phyloP scores from a whole-genome alignment of 352 stramenopile genomes.

The Sclerospora graminicola region DNA sequence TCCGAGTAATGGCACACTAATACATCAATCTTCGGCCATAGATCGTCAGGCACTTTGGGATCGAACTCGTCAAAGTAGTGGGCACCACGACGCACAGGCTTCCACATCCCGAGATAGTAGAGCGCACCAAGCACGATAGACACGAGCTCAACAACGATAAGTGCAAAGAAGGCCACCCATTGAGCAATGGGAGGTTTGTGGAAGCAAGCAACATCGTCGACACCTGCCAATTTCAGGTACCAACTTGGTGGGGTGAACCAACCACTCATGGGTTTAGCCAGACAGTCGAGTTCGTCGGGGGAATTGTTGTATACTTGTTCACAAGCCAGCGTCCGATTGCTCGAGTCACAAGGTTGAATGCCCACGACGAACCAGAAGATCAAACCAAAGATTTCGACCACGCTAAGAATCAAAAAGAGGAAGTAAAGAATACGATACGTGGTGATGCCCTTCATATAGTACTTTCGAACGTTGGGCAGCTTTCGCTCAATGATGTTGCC shows the following conservation, averaged over 20 bases:
- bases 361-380: slow-evolving; percentile 79
- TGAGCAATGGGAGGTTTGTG: slow-evolving; percentile 60
- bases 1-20: slow-evolving; percentile 78
- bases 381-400: slow-evolving; percentile 61
- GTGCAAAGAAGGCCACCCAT: slow-evolving; percentile 74
- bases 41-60: slow-evolving; percentile 63
- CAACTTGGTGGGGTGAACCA: slow-evolving; percentile 57
- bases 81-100: slow-evolving; percentile 71
- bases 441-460: slow-evolving; percentile 81
- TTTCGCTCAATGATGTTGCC: slow-evolving; percentile 83
- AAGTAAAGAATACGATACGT: slow-evolving; percentile 75
- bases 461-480: slow-evolving; percentile 82
- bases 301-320: slow-evolving; percentile 50
- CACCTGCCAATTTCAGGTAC: slow-evolving; percentile 63
- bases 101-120: slow-evolving; percentile 88
- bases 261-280: slow-evolving; percentile 43
- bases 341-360: slow-evolving; percentile 58
- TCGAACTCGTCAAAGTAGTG: slow-evolving; percentile 87
- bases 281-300: slow-evolving; percentile 47
- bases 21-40: slow-evolving; percentile 81
- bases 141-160: slow-evolving; percentile 55
- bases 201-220: slow-evolving; percentile 72
- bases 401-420: slow-evolving; percentile 55
- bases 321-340: slow-evolving; percentile 34
- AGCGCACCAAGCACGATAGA: slow-evolving; percentile 58